Base-by-base conservation (phyloP, 139 green algal genomes). In the Picochlorum sp. region DNA sequence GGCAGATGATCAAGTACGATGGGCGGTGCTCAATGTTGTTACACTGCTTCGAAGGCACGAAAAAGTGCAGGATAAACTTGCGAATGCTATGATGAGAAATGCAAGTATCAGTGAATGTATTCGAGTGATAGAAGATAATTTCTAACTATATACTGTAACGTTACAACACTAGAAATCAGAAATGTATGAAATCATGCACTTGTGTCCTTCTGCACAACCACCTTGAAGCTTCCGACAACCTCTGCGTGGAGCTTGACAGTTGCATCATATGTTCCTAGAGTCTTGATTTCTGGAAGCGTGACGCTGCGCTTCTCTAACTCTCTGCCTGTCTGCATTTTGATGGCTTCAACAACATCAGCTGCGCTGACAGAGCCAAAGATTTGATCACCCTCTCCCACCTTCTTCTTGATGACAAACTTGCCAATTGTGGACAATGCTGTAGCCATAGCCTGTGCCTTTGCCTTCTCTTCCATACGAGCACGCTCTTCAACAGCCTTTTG, bases 351-450 rank as follows among this genome's bases (percentile, higher is more conserved):
- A 41, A 93, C 34, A 30, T 94, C 86, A 49, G 58, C 16, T 18
- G 74, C 55, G 20, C 75, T 86, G 37, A 94, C 86, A 57, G 69
- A 83, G 68, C 88, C 86, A 66, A 89, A 95, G 54, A 97, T 92
- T 68, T 82, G 70, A 66, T 89, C 88, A 47, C 86, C 83, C 24
- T 92, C 85, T 54, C 88, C 88, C 31, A 75, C 69, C 77, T 92
- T 95, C 83, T 95, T 96, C 66, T 89, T 91, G 52, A 97, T 82
- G 2, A 82, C 66, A 68, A 97, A 95, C 72, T 96, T 96, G 73
- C 88, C 86, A 37, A 97, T 96, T 34, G 88, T 79, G 62, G 62
- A 56, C 45, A 79, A 67, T 11, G 72, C 72, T 28, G 64, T 77
- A 18, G 77, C 77, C 69, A 75, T 78, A 60, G 66, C 69, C 64